Base-by-base conservation (phyloP, 163 green algal species). In the Scenedesmus sp. region DNA sequence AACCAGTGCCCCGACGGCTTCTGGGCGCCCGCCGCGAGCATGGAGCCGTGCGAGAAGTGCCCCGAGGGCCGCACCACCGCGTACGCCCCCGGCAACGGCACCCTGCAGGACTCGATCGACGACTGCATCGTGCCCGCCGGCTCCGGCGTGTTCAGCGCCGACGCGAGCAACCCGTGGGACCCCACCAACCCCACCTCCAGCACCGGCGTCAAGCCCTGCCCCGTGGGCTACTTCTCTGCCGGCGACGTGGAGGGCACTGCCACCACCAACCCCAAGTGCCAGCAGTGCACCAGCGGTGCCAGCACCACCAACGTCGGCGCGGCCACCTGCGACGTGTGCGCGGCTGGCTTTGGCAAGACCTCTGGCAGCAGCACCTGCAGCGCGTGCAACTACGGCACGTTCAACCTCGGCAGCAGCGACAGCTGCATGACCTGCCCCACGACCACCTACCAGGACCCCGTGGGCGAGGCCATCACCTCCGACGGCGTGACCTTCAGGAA, bases 381-480 rank as follows among this genome's bases (percentile, higher is more conserved):
- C n/a, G n/a, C n/a, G n/a, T n/a, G n/a, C n/a, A n/a, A n/a, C n/a
- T n/a, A n/a, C n/a, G n/a, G n/a, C n/a, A n/a, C n/a, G n/a, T n/a
- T n/a, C 44, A 29, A 22, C 10, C 18, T 18, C 36, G 53, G 6
- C 20, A 57, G 18, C 36, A 31, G 22, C 17, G 4, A 18, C 14
- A 15, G 13, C 20, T n/a, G 14, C 20, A 36, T 39, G 20, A 57
- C 18, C 7, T 70, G 63, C 63, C 63, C 63, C 33, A 34, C 13
- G 5, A 54, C 63, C 2, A 20, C 36, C 14, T 70, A 57, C 63
- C 54, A 57, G 22, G 36, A 70, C 39, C 42, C 33, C 20, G 63
- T 70, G 22, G 63, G 33, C 15, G 34, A 29, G n/a, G 34, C 34
- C 63, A 70, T 57, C 39, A 70, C 63, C 15, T 70, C 56, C 34